Base-by-base conservation (phyloP, 805 yeast species). In the Groenewaldozyma salmanticensis region DNA sequence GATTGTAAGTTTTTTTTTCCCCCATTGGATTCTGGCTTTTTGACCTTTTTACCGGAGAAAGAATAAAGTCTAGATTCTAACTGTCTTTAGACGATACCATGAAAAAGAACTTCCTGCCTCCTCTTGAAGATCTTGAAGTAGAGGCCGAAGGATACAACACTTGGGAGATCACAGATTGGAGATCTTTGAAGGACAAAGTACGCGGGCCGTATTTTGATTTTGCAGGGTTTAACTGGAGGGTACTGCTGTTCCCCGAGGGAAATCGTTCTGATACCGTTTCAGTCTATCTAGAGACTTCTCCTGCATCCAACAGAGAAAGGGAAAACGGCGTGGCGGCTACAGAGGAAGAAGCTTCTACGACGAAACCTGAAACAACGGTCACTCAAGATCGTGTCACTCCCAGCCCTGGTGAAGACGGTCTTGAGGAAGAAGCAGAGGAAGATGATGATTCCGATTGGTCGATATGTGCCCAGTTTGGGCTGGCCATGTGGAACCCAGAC, bases 401-500 rank as follows among this genome's bases (percentile, higher is more conserved):
- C 36, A 11, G 21, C 36, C 4, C 36, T 19, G 9, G 36, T 21
- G 51, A 29, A 13, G 41, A 38, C 7, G 35, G 15, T 22, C 35
- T 18, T 11, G 24, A 33, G 6, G 37, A 17, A 6, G 9, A 5
- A 18, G n/a, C 16, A 9, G 5, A 33, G n/a, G 32, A 27, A 4
- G 48, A 40, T 4, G 50, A 42, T 17, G 46, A 43, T 13, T 40
- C 46, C 2, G 73, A 74, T 42, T 87, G 95, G 95, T 77, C 78
- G 42, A 79, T 77, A n/a, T 87, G 96, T 62, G 94, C 92, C 2
- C 94, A 87, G 53, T 92, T 92, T 62, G 83, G 83, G 3, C 70
- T 92, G 33, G 81, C 80, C 37, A 67, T 85, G 42, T 87, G 96
- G 75, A 82, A 82, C 54, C 95, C 96, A 1, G 65, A 67, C 4